Evolutionary conservation across 1,284 basidiomycete genomes (phyloP), one percentile per base, ranked within the genome.

Genomic region (Trichosporon coremiiforme): DNA sequence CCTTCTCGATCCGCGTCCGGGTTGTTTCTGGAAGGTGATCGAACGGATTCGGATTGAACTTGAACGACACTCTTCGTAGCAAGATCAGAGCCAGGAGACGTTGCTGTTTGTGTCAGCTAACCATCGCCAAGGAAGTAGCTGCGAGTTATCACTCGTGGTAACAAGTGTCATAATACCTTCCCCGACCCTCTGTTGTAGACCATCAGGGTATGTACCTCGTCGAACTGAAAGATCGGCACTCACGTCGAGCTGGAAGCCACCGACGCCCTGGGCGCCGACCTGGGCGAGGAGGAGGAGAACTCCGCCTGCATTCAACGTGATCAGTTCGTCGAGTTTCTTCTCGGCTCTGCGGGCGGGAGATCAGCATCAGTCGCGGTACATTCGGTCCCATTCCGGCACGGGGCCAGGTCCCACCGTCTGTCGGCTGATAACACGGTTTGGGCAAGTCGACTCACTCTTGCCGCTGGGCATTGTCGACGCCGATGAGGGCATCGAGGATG

Each of bases 241-340:
- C 70, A 82, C 81, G 50, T 82, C 81, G 0, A 79, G 70, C 66
- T 81, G 81, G 67, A 79, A 82, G 4, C 81, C 81, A 10, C 81
- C 81, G 0, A 82, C 81, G 17, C 77, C 80, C 63, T 74, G 76
- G 2, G 80, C 78, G 12, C 81, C 81, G 47, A 82, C 76, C 68
- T 82, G 81, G 25, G 79, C 77, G 1, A 82, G 76, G 0, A 82
- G 65, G 1, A 82, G 70, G 6, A 82, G 71, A 2, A 78, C 68
- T 10, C 78, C 75, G 0, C 70, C 79, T 1, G 81, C 76, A n/a
- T 74, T 70, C 41, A 73, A 68, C 13, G 75, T 68, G 2, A 75
- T 72, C 2, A 80, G 70, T 15, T 70, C 41, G n/a, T 72, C 72
- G 17, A 82, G 74, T n/a, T 76, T 75, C n/a, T 45, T 69, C 64